A percentile compares a stretch with the other conserved stretches of the same genome.
phyloP scores from a whole-genome alignment of 2,329 filamentous ascomycete species.

The Colletotrichum sp. region DNA sequence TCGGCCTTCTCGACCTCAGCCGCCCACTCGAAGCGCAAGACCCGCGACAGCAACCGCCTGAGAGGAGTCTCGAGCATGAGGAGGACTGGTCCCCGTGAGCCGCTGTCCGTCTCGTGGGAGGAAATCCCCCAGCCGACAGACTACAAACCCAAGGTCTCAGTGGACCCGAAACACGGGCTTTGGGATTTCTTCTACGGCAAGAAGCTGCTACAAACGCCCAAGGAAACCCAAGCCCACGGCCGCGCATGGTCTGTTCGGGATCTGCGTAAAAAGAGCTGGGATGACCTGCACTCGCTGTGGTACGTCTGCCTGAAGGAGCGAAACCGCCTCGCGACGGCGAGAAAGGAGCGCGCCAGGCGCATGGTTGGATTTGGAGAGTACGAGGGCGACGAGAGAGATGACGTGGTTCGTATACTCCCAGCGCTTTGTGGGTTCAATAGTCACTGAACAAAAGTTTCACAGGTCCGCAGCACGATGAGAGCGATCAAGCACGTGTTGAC shows the following conservation, averaged over 20 bases:
- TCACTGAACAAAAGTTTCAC: conserved; percentile 11
- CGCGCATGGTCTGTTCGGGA: conserved; percentile 86
- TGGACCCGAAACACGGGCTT: conserved; percentile 81
- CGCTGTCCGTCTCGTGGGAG: conserved; percentile 75
- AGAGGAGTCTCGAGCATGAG: conserved; percentile 85
- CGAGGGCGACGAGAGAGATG: conserved; percentile 69
- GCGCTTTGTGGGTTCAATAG: background rate
- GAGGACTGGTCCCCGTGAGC: conserved; percentile 75
- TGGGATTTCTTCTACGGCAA: conserved; percentile 88
- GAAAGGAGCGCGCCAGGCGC: conserved; percentile 69
- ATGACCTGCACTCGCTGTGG: conserved; percentile 91
- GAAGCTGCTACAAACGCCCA: conserved; percentile 73
- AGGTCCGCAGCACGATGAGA: conserved; percentile 81
- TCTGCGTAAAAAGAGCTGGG: conserved; percentile 88
- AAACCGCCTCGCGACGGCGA: conserved; percentile 85
- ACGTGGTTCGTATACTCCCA: conserved; percentile 60
- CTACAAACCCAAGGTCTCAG: conserved; percentile 61
- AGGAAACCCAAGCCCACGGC: conserved; percentile 75
- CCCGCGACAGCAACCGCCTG: conserved; percentile 77
- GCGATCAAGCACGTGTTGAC: conserved; percentile 85
- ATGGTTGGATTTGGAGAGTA: conserved; percentile 76
- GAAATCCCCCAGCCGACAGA: conserved; percentile 77
- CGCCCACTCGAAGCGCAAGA: conserved; percentile 53
- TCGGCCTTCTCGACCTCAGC: conserved; percentile 61
- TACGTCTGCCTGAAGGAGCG: conserved; percentile 92